A percentile compares a stretch with the other conserved stretches of the same genome.
phyloP scores from a whole-genome alignment of 139 green algal species.

The Penium margaritaceum region DNA sequence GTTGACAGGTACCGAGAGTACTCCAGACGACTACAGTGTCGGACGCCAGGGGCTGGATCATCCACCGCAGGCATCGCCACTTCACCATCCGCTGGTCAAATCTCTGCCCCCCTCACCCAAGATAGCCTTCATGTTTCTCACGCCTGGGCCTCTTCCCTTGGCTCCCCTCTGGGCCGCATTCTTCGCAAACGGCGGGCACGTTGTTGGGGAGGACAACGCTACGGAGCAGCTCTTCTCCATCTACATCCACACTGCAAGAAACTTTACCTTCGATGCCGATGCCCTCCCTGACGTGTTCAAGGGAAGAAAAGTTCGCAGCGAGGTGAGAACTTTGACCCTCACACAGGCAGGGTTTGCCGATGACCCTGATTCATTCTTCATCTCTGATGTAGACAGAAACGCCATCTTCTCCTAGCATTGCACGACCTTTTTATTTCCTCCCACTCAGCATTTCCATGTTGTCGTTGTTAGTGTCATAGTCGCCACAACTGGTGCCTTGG shows the following conservation, averaged over 20 bases:
- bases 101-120: too few species aligned
- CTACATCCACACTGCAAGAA: constrained; percentile 4
- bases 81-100: too few species aligned
- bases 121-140: constrained; percentile 5
- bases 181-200: constrained; percentile 1
- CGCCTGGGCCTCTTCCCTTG: neutral
- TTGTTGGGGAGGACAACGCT: too few species aligned
- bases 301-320: neutral
- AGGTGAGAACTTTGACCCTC: neutral
- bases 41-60: too few species aligned
- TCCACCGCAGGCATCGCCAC: too few species aligned
- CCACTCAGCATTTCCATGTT: neutral
- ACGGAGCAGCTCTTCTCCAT: constrained; percentile 6
- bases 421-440: neutral
- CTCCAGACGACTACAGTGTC: too few species aligned
- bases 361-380: neutral
- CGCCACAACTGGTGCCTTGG: too few species aligned
- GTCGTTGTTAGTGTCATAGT: too few species aligned
- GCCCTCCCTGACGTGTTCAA: neutral
- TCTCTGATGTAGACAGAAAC: neutral
- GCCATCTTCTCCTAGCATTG: neutral
- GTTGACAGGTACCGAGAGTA: too few species aligned
- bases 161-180: neutral
- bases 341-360: neutral
- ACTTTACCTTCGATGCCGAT: neutral